Evolutionary conservation across 1,139 yeast species (phyloP), one percentile per base, ranked within the genome.

Genomic region (Candida freyschussii): DNA sequence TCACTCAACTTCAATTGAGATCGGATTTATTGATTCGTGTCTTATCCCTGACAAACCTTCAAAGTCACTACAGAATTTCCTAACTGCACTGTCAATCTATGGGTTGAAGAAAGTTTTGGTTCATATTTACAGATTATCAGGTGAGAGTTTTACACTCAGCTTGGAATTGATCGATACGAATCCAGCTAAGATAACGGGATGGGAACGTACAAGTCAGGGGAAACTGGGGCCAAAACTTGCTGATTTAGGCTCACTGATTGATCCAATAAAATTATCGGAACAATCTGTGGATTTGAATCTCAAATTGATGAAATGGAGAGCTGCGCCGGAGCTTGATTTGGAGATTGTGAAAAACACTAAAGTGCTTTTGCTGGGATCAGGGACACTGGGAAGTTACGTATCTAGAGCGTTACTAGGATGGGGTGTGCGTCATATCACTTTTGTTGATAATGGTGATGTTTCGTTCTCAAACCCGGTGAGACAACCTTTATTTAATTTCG

Each of bases 391-490:
- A 0, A 82, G 94, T 41, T 87, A 89, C 53, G 93, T 91, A 8
- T 74, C 95, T 0, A 65, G 99, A 37, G 80, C 84, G 0, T 60
- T 91, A 24, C 57, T 91, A 56, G 97, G 94, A 0, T 91, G 98
- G 98, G 98, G 98, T 2, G 89, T 87, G 0, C 63, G 83, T 22
- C 66, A 74, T 23, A 79, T 91, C 18, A 82, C 96, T 0, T 78
- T 91, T 59, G 93, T 91, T 2, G 99, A 91, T 57, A 86, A 74
- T 53, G 95, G 97, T 2, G 62, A 72, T 17, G 85, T 93, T 0
- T 86, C 96, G 2, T 86, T 78, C 55, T 85, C 96, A 7, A 91
- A 91, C 50, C 98, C 98, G 0, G 98, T 91, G 0, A 67, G 99
- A 34, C 99, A 91, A 49, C 93, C 97, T 1, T 60, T 91, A 19